phyloP scores from a whole-genome alignment of 1,139 yeast genomes.

The Geotrichum aggregatum region DNA sequence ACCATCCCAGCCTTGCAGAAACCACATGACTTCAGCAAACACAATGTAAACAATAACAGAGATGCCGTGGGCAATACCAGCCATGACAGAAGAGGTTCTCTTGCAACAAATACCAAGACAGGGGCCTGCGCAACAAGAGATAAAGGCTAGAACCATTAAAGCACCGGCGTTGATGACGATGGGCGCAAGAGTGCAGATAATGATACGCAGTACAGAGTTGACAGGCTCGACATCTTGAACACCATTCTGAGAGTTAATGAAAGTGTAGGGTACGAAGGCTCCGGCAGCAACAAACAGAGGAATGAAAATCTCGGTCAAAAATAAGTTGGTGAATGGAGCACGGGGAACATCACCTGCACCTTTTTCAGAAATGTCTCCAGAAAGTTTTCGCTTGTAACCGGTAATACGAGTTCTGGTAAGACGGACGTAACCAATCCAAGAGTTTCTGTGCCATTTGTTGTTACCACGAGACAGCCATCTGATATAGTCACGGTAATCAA shows the following conservation, averaged over 20 bases:
- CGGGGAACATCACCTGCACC: slow-evolving; percentile 92
- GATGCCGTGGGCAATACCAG: slow-evolving; percentile 90
- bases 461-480: slow-evolving; percentile 99
- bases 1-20: slow-evolving; percentile 86
- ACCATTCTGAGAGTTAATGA: slow-evolving; percentile 96
- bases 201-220: slow-evolving; percentile 78
- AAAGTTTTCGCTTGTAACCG: slow-evolving; percentile 90
- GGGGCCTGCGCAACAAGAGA: slow-evolving; percentile 98
- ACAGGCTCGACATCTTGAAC: slow-evolving; percentile 56
- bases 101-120: slow-evolving; percentile 91
- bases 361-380: slow-evolving; percentile 86
- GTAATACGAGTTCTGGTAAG: slow-evolving; percentile 94
- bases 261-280: slow-evolving; percentile 85
- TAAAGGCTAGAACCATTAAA: slow-evolving; percentile 55
- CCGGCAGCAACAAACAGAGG: slow-evolving; percentile 84
- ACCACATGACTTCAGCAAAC: slow-evolving; percentile 96
- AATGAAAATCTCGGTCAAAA: slow-evolving; percentile 84
- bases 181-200: slow-evolving; percentile 88
- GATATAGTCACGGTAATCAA: slow-evolving; percentile 96
- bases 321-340: slow-evolving; percentile 84
- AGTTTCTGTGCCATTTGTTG: slow-evolving; percentile 97
- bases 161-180: slow-evolving; percentile 82
- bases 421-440: slow-evolving; percentile 98
- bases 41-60: slow-evolving; percentile 81
- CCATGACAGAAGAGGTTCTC: slow-evolving; percentile 95